Base-by-base conservation (phyloP, 1,139 yeast genomes). In the Yamadazyma buinensis region DNA sequence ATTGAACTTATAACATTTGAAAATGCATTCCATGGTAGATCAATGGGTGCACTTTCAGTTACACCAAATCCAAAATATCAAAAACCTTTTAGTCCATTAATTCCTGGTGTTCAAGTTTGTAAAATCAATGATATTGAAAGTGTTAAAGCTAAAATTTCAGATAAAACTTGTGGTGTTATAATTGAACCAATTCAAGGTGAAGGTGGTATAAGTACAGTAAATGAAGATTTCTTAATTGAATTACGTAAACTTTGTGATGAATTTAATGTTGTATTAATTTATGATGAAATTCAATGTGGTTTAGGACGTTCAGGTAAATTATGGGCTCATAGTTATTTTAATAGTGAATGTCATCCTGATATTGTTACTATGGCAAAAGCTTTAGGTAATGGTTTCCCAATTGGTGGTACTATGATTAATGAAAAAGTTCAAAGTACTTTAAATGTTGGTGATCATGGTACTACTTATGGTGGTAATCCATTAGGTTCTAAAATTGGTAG, bases 101-200 rank as follows among this genome's bases (percentile, higher is more conserved):
- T 92, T 20, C 96, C 96, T 5, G 95, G 95, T 5, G 84, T 88
- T 35, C 65, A 73, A 37, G 70, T 73, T 30, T 92, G 90, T 14
- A 66, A 67, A 34, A 68, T 82, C 35, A 76, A 75, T 41, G 77
- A 81, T 49, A 64, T 81, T 26, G 72, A 64, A 32, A 72, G 82
- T 22, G 80, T 86, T 10, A 71, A 78, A 42, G 49, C 57, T 2
- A 52, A 80, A 13, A 80, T 88, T 36, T 72, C 72, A 41, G 59
- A 58, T 40, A 77, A 82, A 49, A 82, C 96, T 1, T 87, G 95
- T 52, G 98, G 90, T 35, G 94, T 92, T 26, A 90, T 92, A 37
- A 80, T 92, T 26, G 98, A 92, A 63, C 98, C 98, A 15, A 81
- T 92, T 40, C 98, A 92, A 65, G 98, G 97, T 47, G 98, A 92